Evolutionary conservation across 2,329 filamentous ascomycete genomes (phyloP).

Genomic region (Pseudopyrenochaeta lycopersici): DNA sequence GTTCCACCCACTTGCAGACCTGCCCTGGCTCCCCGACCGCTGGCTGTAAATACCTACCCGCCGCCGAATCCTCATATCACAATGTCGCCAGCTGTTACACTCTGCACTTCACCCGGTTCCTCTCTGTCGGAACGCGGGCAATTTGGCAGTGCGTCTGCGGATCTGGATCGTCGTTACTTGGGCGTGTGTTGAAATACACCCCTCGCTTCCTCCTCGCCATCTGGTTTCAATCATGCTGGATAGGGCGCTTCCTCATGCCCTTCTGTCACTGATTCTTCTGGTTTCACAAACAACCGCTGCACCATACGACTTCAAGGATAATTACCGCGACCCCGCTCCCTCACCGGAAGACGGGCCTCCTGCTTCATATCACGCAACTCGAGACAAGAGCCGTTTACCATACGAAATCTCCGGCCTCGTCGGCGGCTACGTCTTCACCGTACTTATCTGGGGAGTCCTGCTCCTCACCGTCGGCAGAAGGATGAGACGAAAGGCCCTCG

Average conservation of each 20-base stretch:
- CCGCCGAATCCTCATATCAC: conserved; percentile 33
- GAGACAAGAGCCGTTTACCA: conserved; percentile 68
- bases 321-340: conserved; percentile 37
- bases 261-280: conserved; percentile 38
- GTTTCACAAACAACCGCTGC: conserved; percentile 31
- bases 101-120: conserved; percentile 31
- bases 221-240: conserved; percentile 36
- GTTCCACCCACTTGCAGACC: conserved; percentile 37
- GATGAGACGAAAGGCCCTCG: conserved; percentile 57
- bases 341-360: conserved; percentile 41
- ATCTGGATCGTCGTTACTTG: conserved; percentile 21
- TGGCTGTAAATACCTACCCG: conserved; percentile 29
- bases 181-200: conserved; percentile 14
- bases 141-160: conserved; percentile 12
- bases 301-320: conserved; percentile 36
- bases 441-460: conserved; percentile 75
- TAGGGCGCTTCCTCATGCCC: conserved; percentile 31
- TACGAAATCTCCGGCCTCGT: conserved; percentile 85
- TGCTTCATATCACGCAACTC: conserved; percentile 37
- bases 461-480: conserved; percentile 58
- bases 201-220: conserved; percentile 10
- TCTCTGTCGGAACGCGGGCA: conserved; percentile 28
- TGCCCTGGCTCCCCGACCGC: conserved; percentile 5
- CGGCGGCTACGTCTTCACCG: conserved; percentile 80
- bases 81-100: conserved; percentile 37